Conservation (phyloP, 2,329 filamentous ascomycete genomes). For the Fusarium buharicum region DNA sequence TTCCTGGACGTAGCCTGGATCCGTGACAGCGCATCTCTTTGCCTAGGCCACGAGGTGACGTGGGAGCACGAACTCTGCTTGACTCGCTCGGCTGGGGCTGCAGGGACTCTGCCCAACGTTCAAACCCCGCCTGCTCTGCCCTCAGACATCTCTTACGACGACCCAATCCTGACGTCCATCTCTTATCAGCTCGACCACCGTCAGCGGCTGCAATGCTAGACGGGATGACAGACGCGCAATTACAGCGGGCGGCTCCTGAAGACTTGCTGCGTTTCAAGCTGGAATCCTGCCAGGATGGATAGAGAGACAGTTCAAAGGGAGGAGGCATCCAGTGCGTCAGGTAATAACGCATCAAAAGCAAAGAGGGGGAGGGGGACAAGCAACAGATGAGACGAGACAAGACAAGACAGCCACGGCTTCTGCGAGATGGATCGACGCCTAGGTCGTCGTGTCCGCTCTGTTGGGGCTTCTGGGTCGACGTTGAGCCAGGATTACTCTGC, state of each 20-base stretch:
- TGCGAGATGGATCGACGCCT: constrained; percentile 43
- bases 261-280: constrained; percentile 38
- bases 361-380: constrained; percentile 18
- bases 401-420: constrained; percentile 16
- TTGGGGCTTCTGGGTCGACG: constrained; percentile 24
- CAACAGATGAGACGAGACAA: constrained; percentile 4
- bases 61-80: constrained; percentile 21
- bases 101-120: constrained; percentile 27
- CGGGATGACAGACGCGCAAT: neutral
- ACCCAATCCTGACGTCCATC: constrained; percentile 1
- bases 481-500: constrained; percentile 37
- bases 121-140: constrained; percentile 28
- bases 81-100: constrained; percentile 18
- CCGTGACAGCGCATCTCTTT: constrained; percentile 29
- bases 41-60: constrained; percentile 33
- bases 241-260: constrained; percentile 16
- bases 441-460: constrained; percentile 35
- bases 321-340: constrained; percentile 35
- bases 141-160: constrained; percentile 7
- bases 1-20: constrained; percentile 27
- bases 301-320: constrained; percentile 29
- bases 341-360: constrained; percentile 25
- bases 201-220: constrained; percentile 26
- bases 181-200: constrained; percentile 5
- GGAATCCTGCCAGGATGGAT: constrained; percentile 10